A percentile compares a stretch with the other conserved stretches of the same genome.
phyloP scores from a whole-genome alignment of 2,329 filamentous ascomycete species.

The Verticillium longisporum region DNA sequence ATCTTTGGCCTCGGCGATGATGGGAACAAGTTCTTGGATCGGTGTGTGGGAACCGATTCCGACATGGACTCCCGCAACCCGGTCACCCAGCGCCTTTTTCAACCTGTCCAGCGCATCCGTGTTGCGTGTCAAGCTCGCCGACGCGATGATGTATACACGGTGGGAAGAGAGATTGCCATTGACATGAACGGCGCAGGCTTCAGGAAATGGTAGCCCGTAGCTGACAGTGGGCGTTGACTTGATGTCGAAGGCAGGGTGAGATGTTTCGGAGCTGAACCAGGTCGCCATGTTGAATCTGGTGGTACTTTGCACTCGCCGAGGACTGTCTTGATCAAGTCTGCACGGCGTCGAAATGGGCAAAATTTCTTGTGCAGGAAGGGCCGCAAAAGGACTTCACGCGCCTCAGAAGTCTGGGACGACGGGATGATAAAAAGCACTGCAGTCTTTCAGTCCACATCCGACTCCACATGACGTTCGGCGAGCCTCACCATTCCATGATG shows the following conservation, averaged over 20 bases:
- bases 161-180: constrained; percentile 33
- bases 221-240: constrained; percentile 30
- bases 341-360: too few relatives aligned
- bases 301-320: neutral
- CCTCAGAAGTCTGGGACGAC: too few relatives aligned
- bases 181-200: constrained; percentile 37
- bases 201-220: constrained; percentile 37
- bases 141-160: constrained; percentile 33
- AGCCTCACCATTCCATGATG: too few relatives aligned
- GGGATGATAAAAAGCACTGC: too few relatives aligned
- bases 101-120: constrained; percentile 37
- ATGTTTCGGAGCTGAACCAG: neutral
- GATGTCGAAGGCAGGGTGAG: neutral
- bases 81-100: constrained; percentile 27
- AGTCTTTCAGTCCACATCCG: too few relatives aligned
- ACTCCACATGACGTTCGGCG: too few relatives aligned
- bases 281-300: neutral
- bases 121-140: constrained; percentile 37
- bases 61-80: constrained; percentile 35
- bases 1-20: constrained; percentile 30
- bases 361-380: too few relatives aligned
- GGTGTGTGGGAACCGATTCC: constrained; percentile 49
- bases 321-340: neutral
- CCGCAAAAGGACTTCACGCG: too few relatives aligned
- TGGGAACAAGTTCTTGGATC: constrained; percentile 43